phyloP scores from a whole-genome alignment of 2,329 filamentous ascomycete genomes.

The Apiospora aurea region DNA sequence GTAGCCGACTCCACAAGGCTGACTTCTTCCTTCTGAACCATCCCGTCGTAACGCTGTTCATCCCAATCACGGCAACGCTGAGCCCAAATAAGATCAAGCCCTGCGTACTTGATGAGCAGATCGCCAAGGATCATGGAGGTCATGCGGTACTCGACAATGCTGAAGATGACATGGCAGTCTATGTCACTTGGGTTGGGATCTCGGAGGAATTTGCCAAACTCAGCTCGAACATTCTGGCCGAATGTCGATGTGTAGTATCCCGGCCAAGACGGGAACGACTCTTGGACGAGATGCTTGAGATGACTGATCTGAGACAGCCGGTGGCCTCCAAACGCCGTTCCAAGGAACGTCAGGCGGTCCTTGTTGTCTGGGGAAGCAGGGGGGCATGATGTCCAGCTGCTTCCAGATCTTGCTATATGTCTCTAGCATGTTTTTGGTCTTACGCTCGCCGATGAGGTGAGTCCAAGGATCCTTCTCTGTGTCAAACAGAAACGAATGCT shows the following conservation, averaged over 20 bases:
- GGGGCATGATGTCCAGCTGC: conserved; percentile 16
- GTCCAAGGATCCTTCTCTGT: conserved; percentile 36
- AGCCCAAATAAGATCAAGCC: conserved; percentile 31
- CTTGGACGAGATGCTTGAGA: conserved; percentile 38
- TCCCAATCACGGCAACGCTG: conserved; percentile 39
- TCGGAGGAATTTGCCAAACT: conserved; percentile 31
- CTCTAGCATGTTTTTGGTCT: conserved; percentile 28
- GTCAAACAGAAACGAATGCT: conserved; percentile 40
- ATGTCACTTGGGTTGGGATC: conserved; percentile 26
- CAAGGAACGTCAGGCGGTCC: conserved; percentile 33
- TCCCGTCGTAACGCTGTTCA: conserved; percentile 29
- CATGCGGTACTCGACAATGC: conserved; percentile 39
- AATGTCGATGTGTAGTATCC: conserved; percentile 34
- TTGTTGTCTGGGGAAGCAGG: background rate
- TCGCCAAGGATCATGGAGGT: conserved; percentile 37
- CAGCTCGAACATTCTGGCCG: conserved; percentile 30
- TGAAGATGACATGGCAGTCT: conserved; percentile 39
- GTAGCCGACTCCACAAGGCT: conserved; percentile 8
- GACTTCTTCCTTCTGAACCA: conserved; percentile 3
- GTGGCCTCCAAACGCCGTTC: conserved; percentile 40
- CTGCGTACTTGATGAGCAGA: conserved; percentile 32
- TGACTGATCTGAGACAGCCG: conserved; percentile 37
- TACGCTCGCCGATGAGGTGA: conserved; percentile 34
- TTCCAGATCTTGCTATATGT: conserved; percentile 36
- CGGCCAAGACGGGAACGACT: conserved; percentile 38